Base-by-base conservation (phyloP, 2,329 filamentous ascomycete genomes). In the Decorospora gaudefroyi region DNA sequence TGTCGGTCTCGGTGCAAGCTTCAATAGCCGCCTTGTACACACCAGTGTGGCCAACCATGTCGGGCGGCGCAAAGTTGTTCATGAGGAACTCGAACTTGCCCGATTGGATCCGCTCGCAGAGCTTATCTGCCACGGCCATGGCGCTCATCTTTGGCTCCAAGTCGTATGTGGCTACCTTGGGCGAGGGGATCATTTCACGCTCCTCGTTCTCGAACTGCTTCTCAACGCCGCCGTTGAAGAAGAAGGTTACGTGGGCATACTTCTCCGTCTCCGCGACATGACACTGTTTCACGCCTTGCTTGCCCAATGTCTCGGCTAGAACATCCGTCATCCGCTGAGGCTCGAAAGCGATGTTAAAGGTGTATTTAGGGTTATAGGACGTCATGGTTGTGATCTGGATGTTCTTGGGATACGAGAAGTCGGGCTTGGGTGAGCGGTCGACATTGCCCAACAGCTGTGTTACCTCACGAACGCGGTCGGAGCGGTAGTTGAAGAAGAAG, bases 401-500 rank as follows among this genome's bases (percentile, higher is more conserved):
- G 75, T 95, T 85, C 77, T 95, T 90, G 62, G 93, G 93, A 78
- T 91, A 97, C 32, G 88, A 80, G 79, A 97, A 96, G 73, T 96
- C 89, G 57, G 91, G 88, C 59, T 83, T 82, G 42, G 91, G 90
- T 16, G 90, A 95, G 66, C 90, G 88, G 77, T 99, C 93, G 68
- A 92, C 85, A 71, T 88, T 88, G 61, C 93, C 93, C 42, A 99
- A 78, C 30, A 99, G 81, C 76, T 97, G 93, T 35, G 90, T 95
- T 71, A 99, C 87, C 74, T 99, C 93, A 62, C 93, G 88, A 39
- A 92, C 92, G 72, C 93, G 91, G 72, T 99, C 93, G 45, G 93
- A 97, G 67, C 93, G 90, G 81, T 99, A 99, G 84, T 99, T 99
- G 88, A 99, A 99, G 84, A 97, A 97, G 83, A 97, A 97, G 64